Conservation (phyloP, 2,329 filamentous ascomycete genomes). For the Ambrosiella xylebori region DNA sequence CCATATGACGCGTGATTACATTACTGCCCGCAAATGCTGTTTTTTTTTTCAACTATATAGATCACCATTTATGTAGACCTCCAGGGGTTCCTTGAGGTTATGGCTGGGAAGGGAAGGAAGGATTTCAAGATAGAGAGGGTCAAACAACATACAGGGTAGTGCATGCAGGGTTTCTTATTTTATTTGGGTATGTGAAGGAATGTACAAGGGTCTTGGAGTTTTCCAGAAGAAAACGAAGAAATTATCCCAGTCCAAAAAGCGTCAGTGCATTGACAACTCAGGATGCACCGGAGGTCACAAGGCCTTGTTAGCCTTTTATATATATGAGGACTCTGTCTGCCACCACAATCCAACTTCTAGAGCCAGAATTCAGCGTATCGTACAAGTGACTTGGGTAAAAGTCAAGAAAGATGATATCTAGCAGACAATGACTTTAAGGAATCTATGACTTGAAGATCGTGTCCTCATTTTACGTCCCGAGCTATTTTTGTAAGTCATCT, state of each 20-base stretch:
- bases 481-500: not conserved
- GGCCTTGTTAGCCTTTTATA: not conserved
- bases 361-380: no score
- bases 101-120: not conserved
- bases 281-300: not conserved
- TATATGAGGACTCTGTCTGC: no score
- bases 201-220: constrained; percentile 9
- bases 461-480: not conserved
- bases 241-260: not conserved
- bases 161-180: not conserved
- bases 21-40: no score
- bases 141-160: not conserved
- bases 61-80: no score
- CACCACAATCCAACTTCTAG: no score
- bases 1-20: not conserved
- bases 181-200: not conserved
- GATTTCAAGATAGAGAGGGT: not conserved
- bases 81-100: not conserved
- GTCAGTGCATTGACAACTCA: not conserved
- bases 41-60: no score
- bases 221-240: constrained; percentile 10
- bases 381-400: not conserved
- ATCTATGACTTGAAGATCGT: not conserved
- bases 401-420: not conserved
- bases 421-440: not conserved